phyloP scores from a whole-genome alignment of 176 grass and related monocot species.

The Ananas comosus region DNA sequence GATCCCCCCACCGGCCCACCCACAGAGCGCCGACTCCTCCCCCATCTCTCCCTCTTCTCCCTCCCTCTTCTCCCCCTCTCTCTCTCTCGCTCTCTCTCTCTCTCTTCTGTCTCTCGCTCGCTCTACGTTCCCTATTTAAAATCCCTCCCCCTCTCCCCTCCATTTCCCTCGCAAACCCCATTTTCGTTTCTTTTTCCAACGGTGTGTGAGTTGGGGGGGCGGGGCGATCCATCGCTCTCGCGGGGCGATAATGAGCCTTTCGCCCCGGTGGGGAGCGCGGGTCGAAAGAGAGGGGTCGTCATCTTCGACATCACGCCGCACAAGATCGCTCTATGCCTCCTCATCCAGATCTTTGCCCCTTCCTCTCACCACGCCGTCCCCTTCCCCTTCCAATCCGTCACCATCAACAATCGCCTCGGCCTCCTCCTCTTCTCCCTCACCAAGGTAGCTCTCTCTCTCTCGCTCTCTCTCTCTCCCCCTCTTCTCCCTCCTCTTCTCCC shows the following conservation, averaged over 20 bases:
- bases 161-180: not conserved
- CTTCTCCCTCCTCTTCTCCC: too few species aligned
- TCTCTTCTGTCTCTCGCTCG: not conserved
- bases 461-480: not conserved
- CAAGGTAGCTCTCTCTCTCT: conserved; percentile 23
- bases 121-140: not conserved
- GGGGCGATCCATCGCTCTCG: not conserved
- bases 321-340: conserved; percentile 72
- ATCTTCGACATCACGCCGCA: conserved; percentile 76
- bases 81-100: not conserved
- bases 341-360: conserved; percentile 75
- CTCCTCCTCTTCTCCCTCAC: conserved; percentile 82
- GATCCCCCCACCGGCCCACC: too few species aligned
- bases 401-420: conserved; percentile 69
- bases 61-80: not conserved
- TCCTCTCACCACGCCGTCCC: conserved; percentile 34
- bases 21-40: not conserved
- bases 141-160: not conserved
- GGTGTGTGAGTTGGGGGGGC: not conserved
- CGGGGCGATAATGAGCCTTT: conserved; percentile 44
- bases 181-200: conserved; percentile 11
- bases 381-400: conserved; percentile 55
- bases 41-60: not conserved
- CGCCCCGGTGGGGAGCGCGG: conserved; percentile 17
- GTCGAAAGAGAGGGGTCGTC: conserved; percentile 14